Evolutionary conservation across 1,284 basidiomycete species (phyloP), one percentile per base, ranked within the genome.

Genomic region (Tylopilus sp.): DNA sequence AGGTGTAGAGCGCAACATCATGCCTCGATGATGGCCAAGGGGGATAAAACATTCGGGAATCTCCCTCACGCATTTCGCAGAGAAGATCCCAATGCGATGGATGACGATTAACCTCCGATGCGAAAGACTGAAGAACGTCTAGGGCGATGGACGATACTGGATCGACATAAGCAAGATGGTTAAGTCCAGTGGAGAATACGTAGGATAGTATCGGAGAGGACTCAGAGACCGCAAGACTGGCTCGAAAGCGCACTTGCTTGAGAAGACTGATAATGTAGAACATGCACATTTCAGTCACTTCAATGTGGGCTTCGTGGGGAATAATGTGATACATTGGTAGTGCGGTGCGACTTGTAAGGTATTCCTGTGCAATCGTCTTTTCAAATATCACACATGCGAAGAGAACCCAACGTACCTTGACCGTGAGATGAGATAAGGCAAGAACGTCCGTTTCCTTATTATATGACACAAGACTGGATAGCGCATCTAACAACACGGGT

Each of bases 401-500:
- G 10, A 13, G 29, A 13, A 16, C 26, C 16, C 3, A 19, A 51
- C 33, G 6, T 55, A 63, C 64, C 44, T 63, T 65, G 29, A 65
- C 61, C 16, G 29, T 64, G 39, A 36, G 36, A 36, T 65, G 64
- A 9, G 64, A 57, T 24, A 65, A 33, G 6, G 9, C 9, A 29
- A 64, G 18, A 13, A 57, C n/a, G 6, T 36, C 61, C 12, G 61
- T 65, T 19, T 64, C 47, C 4, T 58, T 47, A 18, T 51, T 10
- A 16, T 63, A 51, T 18, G 44, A 41, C 6, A 64, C 61, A 44
- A 65, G 64, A 19, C 61, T 64, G 3, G 60, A 62, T 19, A 63
- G 41, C 24, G 26, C 18, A 7, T 44, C 8, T 16, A 64, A 3
- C 16, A 64, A 15, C 5, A 18, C 10, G 6, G 2, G 3, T 51